Evolutionary conservation across 2,329 filamentous ascomycete genomes (phyloP).

Genomic region (Stagonosporopsis cucurbitacearum): DNA sequence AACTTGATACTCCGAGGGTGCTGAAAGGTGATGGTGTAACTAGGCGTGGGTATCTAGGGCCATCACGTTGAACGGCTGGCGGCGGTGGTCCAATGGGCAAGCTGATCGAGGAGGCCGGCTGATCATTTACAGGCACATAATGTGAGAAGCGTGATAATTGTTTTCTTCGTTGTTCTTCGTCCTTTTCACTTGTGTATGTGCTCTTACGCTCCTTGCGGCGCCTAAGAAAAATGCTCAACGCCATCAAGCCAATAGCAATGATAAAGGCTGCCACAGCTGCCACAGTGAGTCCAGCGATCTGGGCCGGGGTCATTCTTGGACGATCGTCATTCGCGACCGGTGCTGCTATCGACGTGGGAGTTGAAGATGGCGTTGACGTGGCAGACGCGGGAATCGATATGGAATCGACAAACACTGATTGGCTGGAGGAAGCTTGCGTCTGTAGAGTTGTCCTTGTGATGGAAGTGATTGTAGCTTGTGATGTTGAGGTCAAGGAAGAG

Average conservation of each 20-base stretch:
- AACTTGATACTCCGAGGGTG: slow-evolving; percentile 5
- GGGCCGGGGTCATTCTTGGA: slow-evolving; percentile 45
- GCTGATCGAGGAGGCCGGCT: slow-evolving; percentile 17
- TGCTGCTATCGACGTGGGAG: slow-evolving; percentile 19
- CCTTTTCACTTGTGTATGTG: slow-evolving; percentile 33
- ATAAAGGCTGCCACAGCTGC: slow-evolving; percentile 47
- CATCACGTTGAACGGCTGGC: slow-evolving; percentile 14
- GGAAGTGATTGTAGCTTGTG: slow-evolving; percentile 17
- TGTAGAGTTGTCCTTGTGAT: slow-evolving; percentile 21
- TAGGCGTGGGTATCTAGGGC: slow-evolving; percentile 6
- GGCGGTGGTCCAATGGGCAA: slow-evolving; percentile 26
- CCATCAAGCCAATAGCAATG: slow-evolving; percentile 48
- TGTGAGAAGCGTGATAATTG: slow-evolving; percentile 34
- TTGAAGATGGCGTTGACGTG: slow-evolving; percentile 27
- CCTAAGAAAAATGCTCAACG: slow-evolving; percentile 45
- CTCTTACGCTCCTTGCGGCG: slow-evolving; percentile 41
- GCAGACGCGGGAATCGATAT: slow-evolving; percentile 31
- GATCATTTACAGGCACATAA: slow-evolving; percentile 22
- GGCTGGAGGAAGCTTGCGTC: slow-evolving; percentile 22
- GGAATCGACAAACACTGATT: slow-evolving; percentile 37
- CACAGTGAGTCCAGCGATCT: slow-evolving; percentile 49
- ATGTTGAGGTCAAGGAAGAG: slow-evolving; percentile 10
- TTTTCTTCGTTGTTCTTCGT: slow-evolving; percentile 19
- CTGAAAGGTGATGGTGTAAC: slow-evolving; percentile 19
- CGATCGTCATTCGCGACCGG: slow-evolving; percentile 22